Base-by-base conservation (phyloP, 108 stramenopile genomes). In the Mediolabrus comicus region DNA sequence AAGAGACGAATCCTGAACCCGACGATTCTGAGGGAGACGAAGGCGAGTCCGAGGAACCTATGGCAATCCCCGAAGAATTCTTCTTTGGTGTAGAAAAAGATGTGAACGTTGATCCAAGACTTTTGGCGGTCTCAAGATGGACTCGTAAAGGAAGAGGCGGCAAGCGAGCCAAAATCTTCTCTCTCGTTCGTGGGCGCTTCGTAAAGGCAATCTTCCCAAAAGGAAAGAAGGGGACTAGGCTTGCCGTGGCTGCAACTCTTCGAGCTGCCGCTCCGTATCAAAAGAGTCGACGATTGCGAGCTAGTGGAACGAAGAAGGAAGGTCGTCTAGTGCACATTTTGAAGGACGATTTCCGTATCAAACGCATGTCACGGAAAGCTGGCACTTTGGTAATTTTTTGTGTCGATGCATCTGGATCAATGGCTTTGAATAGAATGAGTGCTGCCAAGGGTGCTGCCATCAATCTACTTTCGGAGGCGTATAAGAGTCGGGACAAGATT, bases 371-470 rank as follows among this genome's bases (percentile, higher is more conserved):
- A 10, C 65, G 90, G 34, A 89, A 89, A 76, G 88, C 90, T 49
- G 90, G 90, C 11, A 86, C 88, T 11, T 70, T 91, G 11, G 84
- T 91, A 17, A 87, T 91, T 55, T 91, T 91, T 74, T 64, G 86
- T 13, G 90, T 91, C 7, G 90, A 91, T 65, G 83, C 88, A 9
- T 86, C 85, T 26, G 90, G 90, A 7, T 84, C 83, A 17, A 91
- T 91, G 90, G 90, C 90, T n/a, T 58, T 91, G 19, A 91, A 91
- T 69, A 55, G 90, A 31, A 91, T 91, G 90, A 81, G 87, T 65
- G 90, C 88, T 39, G 90, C 88, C 10, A 91, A 91, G 69, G 90
- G 89, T 3, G 90, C 90, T 9, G 84, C 88, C 14, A 82, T 89
- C 61, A 60, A 68, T 24, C 56, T 91, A 28, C 74, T 91, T 22